phyloP scores from a whole-genome alignment of 2,329 filamentous ascomycete genomes.

The Aspergillus ustus region DNA sequence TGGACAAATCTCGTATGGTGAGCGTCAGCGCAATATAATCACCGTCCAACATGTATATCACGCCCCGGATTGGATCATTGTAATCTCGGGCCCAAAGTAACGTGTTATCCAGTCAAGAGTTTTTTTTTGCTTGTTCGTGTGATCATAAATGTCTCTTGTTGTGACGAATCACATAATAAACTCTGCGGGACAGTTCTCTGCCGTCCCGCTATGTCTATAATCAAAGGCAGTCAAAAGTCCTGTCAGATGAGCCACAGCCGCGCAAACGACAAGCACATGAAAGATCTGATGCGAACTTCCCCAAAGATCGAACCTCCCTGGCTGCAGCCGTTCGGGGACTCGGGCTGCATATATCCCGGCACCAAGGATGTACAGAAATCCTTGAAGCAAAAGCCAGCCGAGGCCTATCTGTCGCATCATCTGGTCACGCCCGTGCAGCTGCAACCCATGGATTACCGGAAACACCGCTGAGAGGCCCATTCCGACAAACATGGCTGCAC shows the following conservation, averaged over 20 bases:
- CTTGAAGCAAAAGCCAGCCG: conserved; percentile 78
- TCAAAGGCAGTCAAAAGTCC: conserved; percentile 86
- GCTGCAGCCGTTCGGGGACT: conserved; percentile 79
- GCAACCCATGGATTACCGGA: conserved; percentile 77
- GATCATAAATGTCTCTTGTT: conserved; percentile 19
- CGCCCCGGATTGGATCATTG: conserved; percentile 22
- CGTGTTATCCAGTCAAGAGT: conserved; percentile 16
- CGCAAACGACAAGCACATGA: conserved; percentile 83
- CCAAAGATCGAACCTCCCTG: conserved; percentile 85
- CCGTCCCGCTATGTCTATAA: conserved; percentile 70
- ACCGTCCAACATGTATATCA: conserved; percentile 21
- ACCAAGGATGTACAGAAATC: conserved; percentile 81
- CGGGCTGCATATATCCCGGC: conserved; percentile 83
- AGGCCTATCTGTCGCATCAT: conserved; percentile 78
- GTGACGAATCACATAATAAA: conserved; percentile 23
- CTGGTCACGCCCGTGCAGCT: conserved; percentile 67
- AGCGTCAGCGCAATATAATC: conserved; percentile 20
- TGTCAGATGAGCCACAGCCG: conserved; percentile 78
- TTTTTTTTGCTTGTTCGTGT: conserved; percentile 24
- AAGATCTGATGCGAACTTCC: conserved; percentile 97
- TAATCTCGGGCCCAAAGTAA: conserved; percentile 22
- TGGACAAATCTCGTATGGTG: conserved; percentile 26
- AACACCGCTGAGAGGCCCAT: conserved; percentile 84
- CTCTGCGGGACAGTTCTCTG: conserved; percentile 52
- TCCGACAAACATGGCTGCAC: conserved; percentile 85